Percentiles rank a stretch among this genome's conserved stretches.
Evolutionary conservation across 805 yeast species (phyloP).

Genomic region (Pichia californica): DNA sequence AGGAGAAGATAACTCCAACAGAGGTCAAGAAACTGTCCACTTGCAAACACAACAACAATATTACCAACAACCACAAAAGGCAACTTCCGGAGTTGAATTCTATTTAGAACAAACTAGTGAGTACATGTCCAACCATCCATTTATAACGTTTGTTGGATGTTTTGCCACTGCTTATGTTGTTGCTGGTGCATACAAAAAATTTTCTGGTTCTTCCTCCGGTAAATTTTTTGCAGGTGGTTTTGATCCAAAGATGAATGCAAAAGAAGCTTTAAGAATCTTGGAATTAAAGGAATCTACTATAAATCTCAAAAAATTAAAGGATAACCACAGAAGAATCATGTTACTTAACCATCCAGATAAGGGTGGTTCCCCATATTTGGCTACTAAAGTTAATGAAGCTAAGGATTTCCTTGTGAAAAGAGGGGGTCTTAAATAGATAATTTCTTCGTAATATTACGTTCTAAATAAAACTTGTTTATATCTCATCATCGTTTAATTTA

Average conservation of each 20-base stretch:
- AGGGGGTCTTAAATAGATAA: constrained; percentile 35
- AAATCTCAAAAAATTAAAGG: constrained; percentile 60
- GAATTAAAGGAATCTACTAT: constrained; percentile 63
- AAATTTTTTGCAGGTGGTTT: constrained; percentile 83
- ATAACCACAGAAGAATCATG: constrained; percentile 79
- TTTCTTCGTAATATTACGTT: not conserved
- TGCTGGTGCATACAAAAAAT: constrained; percentile 61
- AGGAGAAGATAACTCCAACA: constrained; percentile 34
- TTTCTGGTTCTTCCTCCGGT: constrained; percentile 58
- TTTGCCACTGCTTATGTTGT: constrained; percentile 56
- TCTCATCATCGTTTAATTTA: not conserved
- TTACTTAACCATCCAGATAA: constrained; percentile 89
- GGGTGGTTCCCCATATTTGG: constrained; percentile 86
- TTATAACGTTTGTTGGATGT: constrained; percentile 63
- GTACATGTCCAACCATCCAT: constrained; percentile 71
- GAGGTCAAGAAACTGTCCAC: constrained; percentile 10
- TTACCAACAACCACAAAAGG: constrained; percentile 22
- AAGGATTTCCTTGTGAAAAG: constrained; percentile 70
- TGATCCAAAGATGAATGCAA: constrained; percentile 83
- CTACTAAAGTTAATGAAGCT: constrained; percentile 90
- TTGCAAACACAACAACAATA: constrained; percentile 21
- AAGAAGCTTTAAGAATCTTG: constrained; percentile 82
- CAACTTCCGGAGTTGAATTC: constrained; percentile 40
- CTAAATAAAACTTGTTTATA: not conserved
- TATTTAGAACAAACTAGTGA: constrained; percentile 56